Conservation (phyloP, 2,329 filamentous ascomycete species). For the Dryadomyces quercus-mongolicae region DNA sequence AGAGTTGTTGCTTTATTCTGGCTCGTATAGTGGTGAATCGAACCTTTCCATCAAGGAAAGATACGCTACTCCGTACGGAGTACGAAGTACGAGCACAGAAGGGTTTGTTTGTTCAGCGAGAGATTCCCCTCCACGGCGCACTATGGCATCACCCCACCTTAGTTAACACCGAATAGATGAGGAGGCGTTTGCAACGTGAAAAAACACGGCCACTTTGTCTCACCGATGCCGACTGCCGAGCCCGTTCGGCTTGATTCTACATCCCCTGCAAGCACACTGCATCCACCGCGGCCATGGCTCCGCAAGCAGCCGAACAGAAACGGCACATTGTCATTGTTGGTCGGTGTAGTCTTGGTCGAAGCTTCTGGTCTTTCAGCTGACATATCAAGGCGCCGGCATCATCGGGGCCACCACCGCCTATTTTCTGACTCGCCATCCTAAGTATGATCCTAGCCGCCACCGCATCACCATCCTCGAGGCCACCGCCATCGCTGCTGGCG, state of each 20-base stretch:
- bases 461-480: conserved; percentile 82
- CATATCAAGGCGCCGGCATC: conserved; percentile 66
- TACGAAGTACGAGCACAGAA: too few species aligned
- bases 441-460: conserved; percentile 62
- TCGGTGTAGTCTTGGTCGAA: conserved; percentile 11
- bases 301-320: not conserved
- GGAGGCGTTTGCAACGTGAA: not conserved
- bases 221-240: not conserved
- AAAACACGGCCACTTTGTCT: not conserved
- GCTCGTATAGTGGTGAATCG: too few species aligned
- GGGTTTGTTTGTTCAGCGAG: not conserved
- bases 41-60: too few species aligned
- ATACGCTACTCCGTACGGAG: too few species aligned
- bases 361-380: conserved; percentile 4
- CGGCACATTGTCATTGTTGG: conserved; percentile 30
- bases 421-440: conserved; percentile 75
- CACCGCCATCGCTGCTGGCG: conserved; percentile 70
- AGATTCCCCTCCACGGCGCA: not conserved
- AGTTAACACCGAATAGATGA: not conserved
- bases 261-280: not conserved
- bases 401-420: conserved; percentile 90
- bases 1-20: too few species aligned
- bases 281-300: not conserved
- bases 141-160: not conserved
- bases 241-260: not conserved